Evolutionary conservation across 371 early-diverging fungal genomes (phyloP), one percentile per base, ranked within the genome.

Genomic region (Apophysomyces trapeziformis): DNA sequence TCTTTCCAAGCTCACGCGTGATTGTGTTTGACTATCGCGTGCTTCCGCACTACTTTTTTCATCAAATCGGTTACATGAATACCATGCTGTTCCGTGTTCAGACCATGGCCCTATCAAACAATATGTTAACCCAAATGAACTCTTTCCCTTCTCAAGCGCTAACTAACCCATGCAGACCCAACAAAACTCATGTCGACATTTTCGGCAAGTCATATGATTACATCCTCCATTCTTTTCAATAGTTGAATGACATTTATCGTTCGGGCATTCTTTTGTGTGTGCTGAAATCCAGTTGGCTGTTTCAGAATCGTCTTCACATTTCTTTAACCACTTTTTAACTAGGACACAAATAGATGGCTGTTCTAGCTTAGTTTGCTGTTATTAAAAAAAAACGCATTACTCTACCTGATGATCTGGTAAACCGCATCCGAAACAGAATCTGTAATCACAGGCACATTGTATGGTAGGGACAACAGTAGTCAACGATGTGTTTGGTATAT

Each of bases 181-280:
- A 71, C 94, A 94, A 66, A 92, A 94, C 65, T 94, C 91, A 71
- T 92, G 80, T 61, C 76, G 73, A 70, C 94, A 94, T 70, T 91
- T 89, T 60, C 90, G 85, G 78, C 94, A 94, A 3, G 90, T 89
- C 93, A 94, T 94, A 65, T 94, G 94, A 72, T 94, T 94, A 78
- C 94, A 93, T 32, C 93, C 93, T 67, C 97, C 97, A 71, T 96
- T 96, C 86, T 97, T 97, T 75, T 97, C 98, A 67, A 97, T 97
- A 0, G 93, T 92, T 1, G 93, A 84, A 57, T 84, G 80, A 77
- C 98, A 97, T 65, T 94, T 92, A 21, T 50, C 54, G 54, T 50
- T 50, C 26, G 91, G 82, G 74, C 98, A 97, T 71, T 96, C 96
- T 76, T 96, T 95, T 37, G 97, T 96, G 76, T 96, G 88, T 21